Evolutionary conservation across 345 rosid genomes (phyloP), one percentile per base, ranked within the genome.

Genomic region (Salix caprea): DNA sequence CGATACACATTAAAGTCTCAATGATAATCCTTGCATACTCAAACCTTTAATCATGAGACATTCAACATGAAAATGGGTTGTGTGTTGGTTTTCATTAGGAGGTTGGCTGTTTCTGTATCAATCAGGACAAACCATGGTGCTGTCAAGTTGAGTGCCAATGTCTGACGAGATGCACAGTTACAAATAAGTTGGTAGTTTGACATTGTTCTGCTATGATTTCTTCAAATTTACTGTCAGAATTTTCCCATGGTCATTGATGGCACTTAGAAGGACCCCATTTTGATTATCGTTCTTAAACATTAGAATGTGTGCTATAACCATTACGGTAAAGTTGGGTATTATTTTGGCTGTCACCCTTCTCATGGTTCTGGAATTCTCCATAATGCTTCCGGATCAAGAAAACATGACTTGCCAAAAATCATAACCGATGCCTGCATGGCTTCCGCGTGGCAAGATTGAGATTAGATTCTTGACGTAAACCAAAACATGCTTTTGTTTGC

Each of bases 101-200:
- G 28, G 39, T 28, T 69, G 67, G 74, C 69, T 69, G 67, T 40
- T 60, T 60, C 16, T 65, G 40, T 58, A 21, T 40, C 65, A 68
- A 76, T 69, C 69, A 69, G 60, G 73, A 42, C 42, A 64, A 44
- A 74, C 46, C n/a, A 19, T 69, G 58, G 73, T 61, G 79, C 79
- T 56, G 30, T 61, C 19, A 26, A 58, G 74, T 21, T 68, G 69
- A 69, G 5, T 26, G 69, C 73, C 42, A 50, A 40, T 16, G 11
- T 61, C 69, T 4, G 67, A 28, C 1, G 30, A 26, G 69, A 42
- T 42, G 58, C n/a, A 32, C 73, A 67, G 42, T 40, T 19, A 58
- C 42, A 40, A 58, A 28, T 32, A 69, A 52, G 79, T 65, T 37
- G 54, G 72, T 67, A 23, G 72, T 54, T 68, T 56, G 72, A 26